phyloP scores from a whole-genome alignment of 306 rosid genomes.

The Acmispon strigosus region DNA sequence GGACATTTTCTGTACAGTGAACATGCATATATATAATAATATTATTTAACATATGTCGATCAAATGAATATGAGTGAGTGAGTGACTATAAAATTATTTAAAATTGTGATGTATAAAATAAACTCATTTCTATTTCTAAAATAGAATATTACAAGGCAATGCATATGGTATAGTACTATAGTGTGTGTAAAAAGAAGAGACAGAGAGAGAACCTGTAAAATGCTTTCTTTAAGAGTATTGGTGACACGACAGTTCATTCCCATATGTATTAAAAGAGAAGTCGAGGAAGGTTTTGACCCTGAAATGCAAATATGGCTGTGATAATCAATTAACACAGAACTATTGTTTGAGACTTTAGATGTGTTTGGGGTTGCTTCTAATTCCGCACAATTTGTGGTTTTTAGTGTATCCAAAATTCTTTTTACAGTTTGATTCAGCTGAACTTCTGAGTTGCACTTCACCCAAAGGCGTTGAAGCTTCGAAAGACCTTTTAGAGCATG shows the following conservation, averaged over 20 bases:
- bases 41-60: too few relatives aligned
- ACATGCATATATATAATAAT: too few relatives aligned
- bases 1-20: not conserved
- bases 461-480: not conserved
- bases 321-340: too few relatives aligned
- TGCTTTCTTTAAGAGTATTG: not conserved
- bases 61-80: too few relatives aligned
- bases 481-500: not conserved
- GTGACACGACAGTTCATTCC: not conserved
- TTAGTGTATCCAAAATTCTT: not conserved
- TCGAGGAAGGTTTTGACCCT: not conserved
- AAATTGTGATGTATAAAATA: too few relatives aligned
- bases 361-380: not conserved
- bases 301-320: too few relatives aligned
- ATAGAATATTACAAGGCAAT: too few relatives aligned
- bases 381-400: not conserved
- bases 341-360: not conserved
- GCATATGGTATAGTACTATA: too few relatives aligned
- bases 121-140: too few relatives aligned
- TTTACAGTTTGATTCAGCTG: not conserved
- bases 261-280: not conserved
- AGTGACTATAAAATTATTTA: too few relatives aligned
- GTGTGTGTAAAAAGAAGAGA: too few relatives aligned
- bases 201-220: not conserved
- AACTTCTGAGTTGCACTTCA: not conserved